Evolutionary conservation across 2,329 filamentous ascomycete genomes (phyloP), one percentile per base, ranked within the genome.

Genomic region (Trichoderma hamatum): DNA sequence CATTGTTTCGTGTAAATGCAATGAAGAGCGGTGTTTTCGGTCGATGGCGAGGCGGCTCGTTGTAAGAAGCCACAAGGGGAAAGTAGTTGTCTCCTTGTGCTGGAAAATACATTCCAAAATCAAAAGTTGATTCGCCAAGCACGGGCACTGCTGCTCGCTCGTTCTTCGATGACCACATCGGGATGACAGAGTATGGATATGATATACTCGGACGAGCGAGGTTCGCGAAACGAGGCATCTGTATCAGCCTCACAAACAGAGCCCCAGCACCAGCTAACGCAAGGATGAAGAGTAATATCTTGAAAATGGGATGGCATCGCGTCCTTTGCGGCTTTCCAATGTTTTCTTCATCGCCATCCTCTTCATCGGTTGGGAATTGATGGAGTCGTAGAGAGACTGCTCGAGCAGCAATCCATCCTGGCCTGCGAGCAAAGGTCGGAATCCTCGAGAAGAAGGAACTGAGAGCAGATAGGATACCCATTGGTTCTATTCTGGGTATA

Each of bases 41-140:
- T 56, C 67, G 67, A 14, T 65, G 67, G 16, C 67, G 67, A 26
- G 67, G 67, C 55, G 67, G 59, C 21, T 64, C 43, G 26, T 69
- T 69, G 59, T 69, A 69, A 14, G 59, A 19, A n/a, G 67, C 67
- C 51, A 69, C 60, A 49, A 56, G 56, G n/a, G 67, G 67, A 51
- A 49, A 63, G 49, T 65, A 69, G 51, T 64, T 69, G 60, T 62
- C 65, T 9, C 67, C 67, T 51, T 64, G 19, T 0, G 67, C n/a
- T 9, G 67, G 67, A 32, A 65, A 69, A 14, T 69, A 65, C 60
- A 49, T 55, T 11, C 28, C 49, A 51, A 26, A 64, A 24, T 69
- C 67, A 28, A 64, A 69, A 2, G n/a, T 26, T 21, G 60, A 21
- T 4, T 64, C 36, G 6, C 67, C 67, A 34, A 65, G 1, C 14